Conservation (phyloP, 768 basidiomycete genomes). For the Rhodotorula kratochvilovae region DNA sequence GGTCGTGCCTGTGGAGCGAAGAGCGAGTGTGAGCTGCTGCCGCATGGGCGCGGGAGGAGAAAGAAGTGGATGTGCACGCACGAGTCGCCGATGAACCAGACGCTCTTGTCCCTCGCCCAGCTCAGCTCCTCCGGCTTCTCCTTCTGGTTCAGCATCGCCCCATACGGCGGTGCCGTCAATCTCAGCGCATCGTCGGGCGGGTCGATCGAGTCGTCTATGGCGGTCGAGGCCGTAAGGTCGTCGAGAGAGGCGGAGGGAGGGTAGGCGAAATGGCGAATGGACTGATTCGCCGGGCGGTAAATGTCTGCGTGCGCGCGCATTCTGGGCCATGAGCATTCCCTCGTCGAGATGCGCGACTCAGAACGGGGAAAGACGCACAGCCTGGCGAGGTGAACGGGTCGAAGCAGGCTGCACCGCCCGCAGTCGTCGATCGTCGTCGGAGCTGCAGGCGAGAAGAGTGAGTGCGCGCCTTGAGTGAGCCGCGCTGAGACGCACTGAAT, state of each 20-base stretch:
- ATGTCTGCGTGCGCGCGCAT: background rate
- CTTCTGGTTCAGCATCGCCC: conserved; percentile 1
- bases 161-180: background rate
- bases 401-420: background rate
- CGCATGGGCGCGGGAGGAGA: no score
- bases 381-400: background rate
- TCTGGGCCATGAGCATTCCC: background rate
- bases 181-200: background rate
- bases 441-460: background rate
- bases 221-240: background rate
- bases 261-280: background rate
- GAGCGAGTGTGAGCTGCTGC: background rate
- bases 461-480: background rate
- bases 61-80: background rate
- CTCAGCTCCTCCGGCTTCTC: background rate
- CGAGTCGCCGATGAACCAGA: conserved; percentile 12
- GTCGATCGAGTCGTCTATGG: background rate
- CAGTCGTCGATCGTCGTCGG: background rate
- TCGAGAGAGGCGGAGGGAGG: background rate
- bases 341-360: no score
- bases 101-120: background rate
- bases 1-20: background rate
- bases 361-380: background rate
- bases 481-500: background rate
- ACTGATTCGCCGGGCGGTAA: background rate